A percentile compares a stretch with the other conserved stretches of the same genome.
These are phyloP conservation scores for Mycothermus thermophilus DNA, from an alignment of 495 filamentous ascomycete species.

Conservation along the genomic window DNA sequence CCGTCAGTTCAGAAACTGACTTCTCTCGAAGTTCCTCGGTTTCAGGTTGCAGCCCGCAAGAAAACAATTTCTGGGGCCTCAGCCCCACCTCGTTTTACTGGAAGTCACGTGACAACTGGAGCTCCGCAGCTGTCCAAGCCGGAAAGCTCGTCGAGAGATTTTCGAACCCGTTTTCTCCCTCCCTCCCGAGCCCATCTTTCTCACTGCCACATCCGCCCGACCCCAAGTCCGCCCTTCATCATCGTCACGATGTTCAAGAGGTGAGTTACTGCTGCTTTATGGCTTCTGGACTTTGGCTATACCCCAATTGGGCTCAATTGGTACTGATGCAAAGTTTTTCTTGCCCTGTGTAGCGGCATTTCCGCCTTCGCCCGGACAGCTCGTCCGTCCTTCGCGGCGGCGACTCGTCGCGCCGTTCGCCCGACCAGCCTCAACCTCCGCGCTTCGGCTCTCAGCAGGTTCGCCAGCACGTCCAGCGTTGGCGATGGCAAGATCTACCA, in stretches of 20 bases:
- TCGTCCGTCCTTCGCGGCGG: constrained; percentile 54
- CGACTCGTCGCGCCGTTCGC: constrained; percentile 53
- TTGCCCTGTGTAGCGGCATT: constrained; percentile 48
- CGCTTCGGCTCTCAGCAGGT: constrained; percentile 46
- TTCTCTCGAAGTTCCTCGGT: constrained; percentile 6
- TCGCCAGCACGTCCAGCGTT: constrained; percentile 52
- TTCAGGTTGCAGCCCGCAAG: not conserved
- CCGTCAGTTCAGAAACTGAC: not conserved
- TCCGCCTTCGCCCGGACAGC: constrained; percentile 66
- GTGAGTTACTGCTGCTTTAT: constrained; percentile 35
- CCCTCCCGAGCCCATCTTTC: constrained; percentile 25
- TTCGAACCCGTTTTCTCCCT: constrained; percentile 26
- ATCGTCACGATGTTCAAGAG: constrained; percentile 79
- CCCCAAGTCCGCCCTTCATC: constrained; percentile 32
- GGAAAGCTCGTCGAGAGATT: constrained; percentile 28
- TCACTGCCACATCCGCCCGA: constrained; percentile 25
- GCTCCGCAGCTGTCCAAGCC: constrained; percentile 26
- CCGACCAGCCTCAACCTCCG: constrained; percentile 49
- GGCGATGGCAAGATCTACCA: constrained; percentile 76
- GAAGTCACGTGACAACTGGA: constrained; percentile 19
- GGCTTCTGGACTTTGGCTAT: constrained; percentile 6
- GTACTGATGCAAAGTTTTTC: constrained; percentile 25
- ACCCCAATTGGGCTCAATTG: constrained; percentile 33
- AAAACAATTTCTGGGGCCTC: too few species aligned
- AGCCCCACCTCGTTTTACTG: constrained; percentile 7